A percentile compares a stretch with the other conserved stretches of the same genome.
These are phyloP conservation scores for Eimeria zaria DNA, from an alignment of 169 alveolate genomes.

Conservation along the genomic window DNA sequence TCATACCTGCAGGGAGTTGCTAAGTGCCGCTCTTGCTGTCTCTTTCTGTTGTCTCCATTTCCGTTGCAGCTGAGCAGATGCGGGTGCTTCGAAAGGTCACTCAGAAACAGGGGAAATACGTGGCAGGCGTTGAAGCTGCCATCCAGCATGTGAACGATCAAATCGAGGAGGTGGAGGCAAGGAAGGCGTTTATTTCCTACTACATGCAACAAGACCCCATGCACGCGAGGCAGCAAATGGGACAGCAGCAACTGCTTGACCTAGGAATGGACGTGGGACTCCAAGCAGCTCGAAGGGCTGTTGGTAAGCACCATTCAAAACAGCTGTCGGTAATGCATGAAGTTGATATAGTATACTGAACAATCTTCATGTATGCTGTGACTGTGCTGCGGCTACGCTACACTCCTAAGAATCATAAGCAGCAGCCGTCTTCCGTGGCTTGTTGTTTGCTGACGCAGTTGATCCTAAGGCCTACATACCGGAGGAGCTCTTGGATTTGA, in stretches of 20 bases:
- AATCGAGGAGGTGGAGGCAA: conserved; percentile 69
- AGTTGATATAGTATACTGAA: neutral
- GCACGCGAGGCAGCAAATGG: conserved; percentile 65
- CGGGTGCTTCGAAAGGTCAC: conserved; percentile 50
- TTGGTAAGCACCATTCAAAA: conserved; percentile 29
- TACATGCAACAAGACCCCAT: conserved; percentile 51
- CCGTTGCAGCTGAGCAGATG: conserved; percentile 64
- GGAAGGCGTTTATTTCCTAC: conserved; percentile 52
- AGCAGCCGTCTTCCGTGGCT: neutral
- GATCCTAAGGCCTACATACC: conserved; percentile 63
- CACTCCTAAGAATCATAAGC: neutral
- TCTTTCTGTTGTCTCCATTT: neutral
- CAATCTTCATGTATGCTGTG: neutral
- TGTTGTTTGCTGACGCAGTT: neutral
- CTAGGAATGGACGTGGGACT: conserved; percentile 68
- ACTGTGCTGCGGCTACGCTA: neutral
- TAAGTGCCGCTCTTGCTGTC: neutral
- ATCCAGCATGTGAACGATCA: conserved; percentile 65
- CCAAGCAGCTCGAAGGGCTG: conserved; percentile 33
- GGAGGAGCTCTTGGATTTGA: neutral
- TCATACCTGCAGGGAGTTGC: neutral
- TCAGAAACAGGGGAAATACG: conserved; percentile 53
- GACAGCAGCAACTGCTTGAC: conserved; percentile 53
- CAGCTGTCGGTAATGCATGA: neutral
- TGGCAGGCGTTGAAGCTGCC: conserved; percentile 66